These are phyloP conservation scores for Chytriomyces sp. DNA, from an alignment of 192 early-diverging fungal species.

Conservation along the genomic window DNA sequence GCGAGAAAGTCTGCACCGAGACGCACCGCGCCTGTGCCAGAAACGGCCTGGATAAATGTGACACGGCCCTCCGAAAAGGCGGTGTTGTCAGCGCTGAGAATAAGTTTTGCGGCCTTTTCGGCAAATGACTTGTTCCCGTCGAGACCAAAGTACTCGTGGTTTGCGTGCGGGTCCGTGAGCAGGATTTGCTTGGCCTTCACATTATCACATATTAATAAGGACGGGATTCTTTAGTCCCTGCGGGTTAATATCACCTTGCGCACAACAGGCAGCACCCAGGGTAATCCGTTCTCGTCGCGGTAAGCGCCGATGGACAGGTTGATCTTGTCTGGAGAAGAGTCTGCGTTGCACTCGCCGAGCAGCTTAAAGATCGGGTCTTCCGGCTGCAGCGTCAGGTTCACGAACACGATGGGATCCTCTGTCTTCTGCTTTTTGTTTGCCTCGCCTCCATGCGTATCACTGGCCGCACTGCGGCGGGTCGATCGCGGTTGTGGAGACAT, in stretches of 20 bases:
- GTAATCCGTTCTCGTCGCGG: slow-evolving; percentile 86
- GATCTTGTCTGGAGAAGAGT: slow-evolving; percentile 75
- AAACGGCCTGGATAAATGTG: slow-evolving; percentile 83
- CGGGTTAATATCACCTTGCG: too few relatives aligned
- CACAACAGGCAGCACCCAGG: slow-evolving; percentile 95
- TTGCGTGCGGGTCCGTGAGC: slow-evolving; percentile 62
- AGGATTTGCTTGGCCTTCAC: slow-evolving; percentile 80
- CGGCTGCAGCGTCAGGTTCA: slow-evolving; percentile 59
- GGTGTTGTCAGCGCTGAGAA: slow-evolving; percentile 74
- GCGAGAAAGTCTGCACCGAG: slow-evolving; percentile 81
- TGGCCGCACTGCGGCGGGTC: too few relatives aligned
- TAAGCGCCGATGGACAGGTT: slow-evolving; percentile 97
- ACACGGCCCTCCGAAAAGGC: slow-evolving; percentile 66
- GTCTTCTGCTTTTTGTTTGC: too few relatives aligned
- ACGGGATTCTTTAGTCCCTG: too few relatives aligned
- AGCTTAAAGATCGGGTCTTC: slow-evolving; percentile 91
- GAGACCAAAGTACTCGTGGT: slow-evolving; percentile 93
- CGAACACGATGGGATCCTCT: neutral
- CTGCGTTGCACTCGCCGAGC: slow-evolving; percentile 80
- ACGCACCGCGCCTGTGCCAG: slow-evolving; percentile 89
- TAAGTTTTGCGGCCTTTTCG: slow-evolving; percentile 74
- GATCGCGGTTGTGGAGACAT: too few relatives aligned
- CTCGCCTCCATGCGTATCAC: too few relatives aligned
- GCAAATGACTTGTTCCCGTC: slow-evolving; percentile 78
- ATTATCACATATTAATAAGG: too few relatives aligned